Evolutionary conservation across 768 basidiomycete species (phyloP).

Genomic region (Pleurotus citrinopileatus): DNA sequence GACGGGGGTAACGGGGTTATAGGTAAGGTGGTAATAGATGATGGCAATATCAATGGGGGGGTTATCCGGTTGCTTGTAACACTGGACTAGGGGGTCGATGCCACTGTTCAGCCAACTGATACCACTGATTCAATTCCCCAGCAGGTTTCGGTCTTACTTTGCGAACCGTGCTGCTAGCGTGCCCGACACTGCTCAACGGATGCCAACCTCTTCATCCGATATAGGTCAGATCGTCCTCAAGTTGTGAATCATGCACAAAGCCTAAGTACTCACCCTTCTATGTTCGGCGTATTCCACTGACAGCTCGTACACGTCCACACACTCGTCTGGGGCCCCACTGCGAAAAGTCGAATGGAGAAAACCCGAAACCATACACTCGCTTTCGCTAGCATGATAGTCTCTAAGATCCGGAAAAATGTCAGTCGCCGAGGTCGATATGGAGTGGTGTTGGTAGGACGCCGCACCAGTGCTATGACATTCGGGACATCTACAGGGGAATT

Average conservation of each 20-base stretch:
- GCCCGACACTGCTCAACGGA: not conserved
- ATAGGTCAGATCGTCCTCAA: not conserved
- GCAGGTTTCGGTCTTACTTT: not conserved
- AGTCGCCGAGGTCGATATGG: not conserved
- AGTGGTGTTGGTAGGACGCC: too few relatives aligned
- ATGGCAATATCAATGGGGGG: not conserved
- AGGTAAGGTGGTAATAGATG: not conserved
- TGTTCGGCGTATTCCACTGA: conserved; percentile 3
- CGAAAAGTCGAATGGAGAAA: conserved; percentile 6
- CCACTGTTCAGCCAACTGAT: conserved; percentile 5
- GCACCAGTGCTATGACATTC: conserved; percentile 5
- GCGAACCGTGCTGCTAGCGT: conserved; percentile 1
- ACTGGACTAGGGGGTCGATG: conserved; percentile 5
- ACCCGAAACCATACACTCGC: conserved; percentile 1
- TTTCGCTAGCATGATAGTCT: conserved; percentile 8
- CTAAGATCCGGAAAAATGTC: not conserved
- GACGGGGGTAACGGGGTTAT: too few relatives aligned
- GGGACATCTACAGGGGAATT: conserved; percentile 2
- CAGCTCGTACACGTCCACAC: conserved; percentile 2
- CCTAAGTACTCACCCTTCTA: conserved; percentile 3
- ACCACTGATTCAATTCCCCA: not conserved
- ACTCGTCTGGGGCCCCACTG: not conserved
- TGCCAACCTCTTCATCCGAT: not conserved
- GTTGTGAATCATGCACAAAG: too few relatives aligned
- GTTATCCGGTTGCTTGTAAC: not conserved